Evolutionary conservation across 2,329 filamentous ascomycete genomes (phyloP).

Genomic region (Paradendryphiella salina): DNA sequence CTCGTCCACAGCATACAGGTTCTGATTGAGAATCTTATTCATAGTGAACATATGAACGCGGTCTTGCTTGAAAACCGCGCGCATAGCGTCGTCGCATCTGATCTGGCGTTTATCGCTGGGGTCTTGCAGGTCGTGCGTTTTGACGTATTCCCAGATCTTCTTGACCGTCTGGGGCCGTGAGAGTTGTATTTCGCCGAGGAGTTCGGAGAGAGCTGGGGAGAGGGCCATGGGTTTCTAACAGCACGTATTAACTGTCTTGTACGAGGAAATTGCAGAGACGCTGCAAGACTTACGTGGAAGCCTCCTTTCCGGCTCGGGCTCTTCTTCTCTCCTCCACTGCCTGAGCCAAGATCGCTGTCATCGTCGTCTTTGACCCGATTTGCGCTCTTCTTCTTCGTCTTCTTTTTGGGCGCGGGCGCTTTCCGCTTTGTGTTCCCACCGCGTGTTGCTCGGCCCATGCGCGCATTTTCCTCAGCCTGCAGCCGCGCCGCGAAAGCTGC

Average conservation of each 20-base stretch:
- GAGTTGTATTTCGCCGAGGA: slow-evolving; percentile 76
- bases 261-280: too few species aligned
- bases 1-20: slow-evolving; percentile 84
- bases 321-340: slow-evolving; percentile 64
- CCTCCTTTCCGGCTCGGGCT: slow-evolving; percentile 77
- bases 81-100: slow-evolving; percentile 86
- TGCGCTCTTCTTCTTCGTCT: slow-evolving; percentile 70
- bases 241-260: slow-evolving; percentile 39
- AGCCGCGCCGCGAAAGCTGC: slow-evolving; percentile 83
- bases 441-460: slow-evolving; percentile 69
- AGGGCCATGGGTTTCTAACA: slow-evolving; percentile 71
- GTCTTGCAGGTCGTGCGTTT: slow-evolving; percentile 83
- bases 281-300: slow-evolving; percentile 68
- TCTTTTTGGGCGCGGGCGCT: slow-evolving; percentile 61
- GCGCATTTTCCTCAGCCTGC: slow-evolving; percentile 86
- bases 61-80: slow-evolving; percentile 86
- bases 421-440: slow-evolving; percentile 66
- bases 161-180: slow-evolving; percentile 96
- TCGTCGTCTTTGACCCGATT: slow-evolving; percentile 78
- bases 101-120: slow-evolving; percentile 91
- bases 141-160: slow-evolving; percentile 95
- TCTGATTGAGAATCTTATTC: slow-evolving; percentile 92
- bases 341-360: slow-evolving; percentile 73
- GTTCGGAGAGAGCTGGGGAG: slow-evolving; percentile 68
- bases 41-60: slow-evolving; percentile 98